Evolutionary conservation across 2,329 filamentous ascomycete genomes (phyloP).

Genomic region (Stylonectria norvegica): DNA sequence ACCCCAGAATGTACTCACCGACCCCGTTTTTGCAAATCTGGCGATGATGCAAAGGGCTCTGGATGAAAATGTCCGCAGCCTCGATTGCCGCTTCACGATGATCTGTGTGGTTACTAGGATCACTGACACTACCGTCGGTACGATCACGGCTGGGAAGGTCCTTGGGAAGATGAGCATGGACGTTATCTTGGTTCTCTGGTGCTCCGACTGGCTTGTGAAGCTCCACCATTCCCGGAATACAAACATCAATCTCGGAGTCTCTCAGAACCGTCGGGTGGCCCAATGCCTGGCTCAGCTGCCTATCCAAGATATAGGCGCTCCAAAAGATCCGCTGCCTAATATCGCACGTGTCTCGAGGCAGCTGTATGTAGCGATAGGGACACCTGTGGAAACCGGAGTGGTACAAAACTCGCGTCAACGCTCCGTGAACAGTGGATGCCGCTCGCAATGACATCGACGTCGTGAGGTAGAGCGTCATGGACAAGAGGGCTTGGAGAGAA

Average conservation of each 20-base stretch:
- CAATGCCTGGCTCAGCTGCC: constrained; percentile 34
- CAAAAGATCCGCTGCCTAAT: constrained; percentile 41
- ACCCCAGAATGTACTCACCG: constrained; percentile 13
- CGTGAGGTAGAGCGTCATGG: constrained; percentile 46
- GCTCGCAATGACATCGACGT: constrained; percentile 46
- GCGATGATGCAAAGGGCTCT: constrained; percentile 10
- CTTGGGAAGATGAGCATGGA: constrained; percentile 6
- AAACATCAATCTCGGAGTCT: constrained; percentile 38
- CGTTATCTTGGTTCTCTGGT: constrained; percentile 1
- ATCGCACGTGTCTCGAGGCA: constrained; percentile 31
- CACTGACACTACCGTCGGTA: not conserved
- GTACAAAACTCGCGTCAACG: constrained; percentile 44
- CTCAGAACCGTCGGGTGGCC: constrained; percentile 35
- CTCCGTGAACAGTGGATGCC: constrained; percentile 46
- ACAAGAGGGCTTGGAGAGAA: constrained; percentile 47
- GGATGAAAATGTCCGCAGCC: not conserved
- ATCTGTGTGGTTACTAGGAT: constrained; percentile 4
- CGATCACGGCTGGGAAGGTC: not conserved
- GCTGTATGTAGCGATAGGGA: constrained; percentile 46
- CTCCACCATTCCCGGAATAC: constrained; percentile 28
- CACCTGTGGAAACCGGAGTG: constrained; percentile 51
- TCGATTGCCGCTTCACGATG: not conserved
- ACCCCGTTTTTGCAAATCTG: constrained; percentile 6
- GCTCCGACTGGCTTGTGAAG: constrained; percentile 17
- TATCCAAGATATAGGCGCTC: constrained; percentile 37